phyloP scores from a whole-genome alignment of 2,329 filamentous ascomycete species.

The Penicillium sp. region DNA sequence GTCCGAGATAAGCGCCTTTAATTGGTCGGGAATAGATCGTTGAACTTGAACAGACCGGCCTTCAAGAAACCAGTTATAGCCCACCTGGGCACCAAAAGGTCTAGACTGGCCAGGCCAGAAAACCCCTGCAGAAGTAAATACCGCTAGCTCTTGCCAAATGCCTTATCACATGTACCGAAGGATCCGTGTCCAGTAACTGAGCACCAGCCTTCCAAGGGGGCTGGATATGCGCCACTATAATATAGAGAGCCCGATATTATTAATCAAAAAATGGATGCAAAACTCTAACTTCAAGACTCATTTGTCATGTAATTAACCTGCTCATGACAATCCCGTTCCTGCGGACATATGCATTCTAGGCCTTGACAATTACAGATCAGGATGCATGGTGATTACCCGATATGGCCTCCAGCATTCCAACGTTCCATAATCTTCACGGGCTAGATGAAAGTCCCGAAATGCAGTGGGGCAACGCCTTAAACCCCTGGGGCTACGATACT shows the following conservation, averaged over 20 bases:
- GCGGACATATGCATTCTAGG: not conserved
- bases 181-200: not conserved
- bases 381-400: constrained; percentile 12
- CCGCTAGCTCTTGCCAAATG: not conserved
- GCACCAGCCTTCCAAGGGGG: not conserved
- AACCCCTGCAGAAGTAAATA: not conserved
- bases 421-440: constrained; percentile 10
- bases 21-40: not conserved
- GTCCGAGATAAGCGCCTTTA: not conserved
- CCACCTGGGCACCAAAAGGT: not conserved
- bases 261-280: not conserved
- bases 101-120: not conserved
- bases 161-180: not conserved
- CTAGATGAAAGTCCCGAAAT: not conserved
- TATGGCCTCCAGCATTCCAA: constrained; percentile 8
- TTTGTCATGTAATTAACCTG: too few species aligned
- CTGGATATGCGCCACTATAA: not conserved
- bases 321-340: not conserved
- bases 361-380: constrained; percentile 8
- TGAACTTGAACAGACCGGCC: not conserved
- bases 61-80: not conserved
- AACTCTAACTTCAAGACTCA: not conserved
- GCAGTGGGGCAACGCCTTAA: not conserved
- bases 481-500: not conserved
- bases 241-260: not conserved